Evolutionary conservation across 352 stramenopile genomes (phyloP), one percentile per base, ranked within the genome.

Genomic region (Phytopythium kandeliae): DNA sequence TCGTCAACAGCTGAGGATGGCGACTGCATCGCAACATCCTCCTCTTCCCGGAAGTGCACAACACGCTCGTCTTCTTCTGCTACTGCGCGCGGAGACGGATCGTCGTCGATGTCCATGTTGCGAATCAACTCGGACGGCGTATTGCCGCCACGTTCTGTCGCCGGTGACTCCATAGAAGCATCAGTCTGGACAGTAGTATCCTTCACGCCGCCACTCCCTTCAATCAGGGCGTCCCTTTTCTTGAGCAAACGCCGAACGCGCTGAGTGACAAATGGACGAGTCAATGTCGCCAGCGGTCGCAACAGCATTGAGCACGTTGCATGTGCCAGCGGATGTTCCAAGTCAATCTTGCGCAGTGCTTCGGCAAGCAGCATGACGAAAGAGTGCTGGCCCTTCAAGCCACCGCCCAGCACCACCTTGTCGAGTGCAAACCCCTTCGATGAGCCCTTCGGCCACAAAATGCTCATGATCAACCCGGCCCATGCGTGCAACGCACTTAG

Each of bases 381-480:
- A 8, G 75, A 77, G 44, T 90, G 82, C 46, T 89, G 89, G 34
- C 72, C 73, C 46, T 83, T 79, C 4, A 90, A 55, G 25, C 74
- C 70, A 22, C 78, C 80, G 49, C 69, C 74, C 2, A 88, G 50
- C 3, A 89, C 77, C 41, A 92, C 67, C 47, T 89, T 90, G 51
- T 93, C 82, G 79, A 78, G 90, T 0, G 82, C 80, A 37, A 91
- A 81, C 17, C 74, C 70, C 44, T 93, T 93, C 16, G 73, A 74
- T 15, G 77, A 75, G 2, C 79, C 82, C 37, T 85, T 83, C 4
- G 85, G 85, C 85, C 85, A 95, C 46, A 93, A 65, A 36, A 95
- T 87, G 49, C 80, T 92, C 81, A 93, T 92, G 31, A 92, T 86
- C 31, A 95, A 58, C 13, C 79, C 80, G 4, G 74, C 78, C 85